phyloP scores from a whole-genome alignment of 768 basidiomycete species.

The Xerocomus potaroensis region DNA sequence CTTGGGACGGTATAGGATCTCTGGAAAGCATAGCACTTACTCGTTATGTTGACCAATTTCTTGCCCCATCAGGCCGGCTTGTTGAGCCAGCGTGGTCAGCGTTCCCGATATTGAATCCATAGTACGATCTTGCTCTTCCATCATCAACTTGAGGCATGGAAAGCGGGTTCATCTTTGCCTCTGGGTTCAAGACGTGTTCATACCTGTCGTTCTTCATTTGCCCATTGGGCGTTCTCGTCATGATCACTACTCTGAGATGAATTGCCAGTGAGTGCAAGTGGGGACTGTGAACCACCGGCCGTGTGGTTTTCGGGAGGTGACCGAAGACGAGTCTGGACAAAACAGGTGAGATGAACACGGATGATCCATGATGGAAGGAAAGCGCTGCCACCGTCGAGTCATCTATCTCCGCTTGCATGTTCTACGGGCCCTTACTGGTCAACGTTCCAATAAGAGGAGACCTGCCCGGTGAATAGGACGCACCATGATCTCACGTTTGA shows the following conservation, averaged over 20 bases:
- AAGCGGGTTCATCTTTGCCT: background rate
- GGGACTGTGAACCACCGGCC: conserved; percentile 17
- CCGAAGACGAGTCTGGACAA: conserved; percentile 8
- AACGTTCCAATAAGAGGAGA: conserved; percentile 7
- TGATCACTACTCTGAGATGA: conserved; percentile 32
- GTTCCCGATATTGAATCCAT: conserved; percentile 88
- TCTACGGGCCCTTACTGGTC: conserved; percentile 51
- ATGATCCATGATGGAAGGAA: background rate
- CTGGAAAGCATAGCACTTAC: conserved; percentile 41
- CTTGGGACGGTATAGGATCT: background rate
- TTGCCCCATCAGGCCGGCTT: conserved; percentile 91
- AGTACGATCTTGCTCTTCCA: conserved; percentile 84
- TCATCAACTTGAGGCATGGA: conserved; percentile 60
- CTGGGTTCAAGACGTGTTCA: conserved; percentile 4
- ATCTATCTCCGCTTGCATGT: conserved; percentile 65
- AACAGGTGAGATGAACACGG: background rate
- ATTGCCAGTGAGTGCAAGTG: conserved; percentile 6
- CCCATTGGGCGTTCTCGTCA: conserved; percentile 77
- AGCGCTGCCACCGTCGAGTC: conserved; percentile 14
- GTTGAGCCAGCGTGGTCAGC: conserved; percentile 75
- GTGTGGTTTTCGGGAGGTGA: conserved; percentile 16
- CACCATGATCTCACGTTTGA: conserved; percentile 78
- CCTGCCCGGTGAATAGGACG: conserved; percentile 22
- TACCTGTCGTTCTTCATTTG: conserved; percentile 81
- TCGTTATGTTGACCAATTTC: conserved; percentile 91